Percentiles rank a stretch among this genome's conserved stretches.
phyloP scores from a whole-genome alignment of 192 early-diverging fungal species.

The Backusella sp. region DNA sequence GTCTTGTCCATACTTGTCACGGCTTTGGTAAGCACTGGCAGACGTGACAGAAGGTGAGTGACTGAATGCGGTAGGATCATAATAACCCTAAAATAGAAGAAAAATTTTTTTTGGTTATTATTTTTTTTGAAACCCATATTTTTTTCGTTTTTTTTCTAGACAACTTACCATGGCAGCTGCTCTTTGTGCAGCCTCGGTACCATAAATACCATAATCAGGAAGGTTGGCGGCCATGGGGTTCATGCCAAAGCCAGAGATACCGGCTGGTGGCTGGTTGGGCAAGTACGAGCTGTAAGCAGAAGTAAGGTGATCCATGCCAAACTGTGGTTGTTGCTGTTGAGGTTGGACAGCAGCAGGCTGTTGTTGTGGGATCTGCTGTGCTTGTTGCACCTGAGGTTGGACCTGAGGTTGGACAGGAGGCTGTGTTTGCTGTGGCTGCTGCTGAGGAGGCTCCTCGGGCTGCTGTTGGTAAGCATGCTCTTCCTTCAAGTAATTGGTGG shows the following conservation, averaged over 20 bases:
- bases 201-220: constrained; percentile 59
- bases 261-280: constrained; percentile 44
- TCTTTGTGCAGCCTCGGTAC: constrained; percentile 61
- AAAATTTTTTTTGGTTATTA: background rate
- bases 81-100: constrained; percentile 29
- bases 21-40: constrained; percentile 47
- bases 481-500: background rate
- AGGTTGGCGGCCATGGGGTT: constrained; percentile 47
- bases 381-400: constrained; percentile 2
- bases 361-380: background rate
- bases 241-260: constrained; percentile 54
- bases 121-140: background rate
- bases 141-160: background rate
- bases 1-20: constrained; percentile 47
- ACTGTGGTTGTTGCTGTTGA: constrained; percentile 39
- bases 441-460: background rate
- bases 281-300: constrained; percentile 49
- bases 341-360: background rate
- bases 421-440: background rate
- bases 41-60: constrained; percentile 59
- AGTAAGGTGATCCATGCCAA: constrained; percentile 44
- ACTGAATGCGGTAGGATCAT: constrained; percentile 53
- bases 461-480: background rate
- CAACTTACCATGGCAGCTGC: constrained; percentile 28
- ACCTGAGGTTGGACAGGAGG: background rate